Percentiles rank a stretch among this genome's conserved stretches.
phyloP scores from a whole-genome alignment of 2,329 filamentous ascomycete species.

The Fusarium humuli region DNA sequence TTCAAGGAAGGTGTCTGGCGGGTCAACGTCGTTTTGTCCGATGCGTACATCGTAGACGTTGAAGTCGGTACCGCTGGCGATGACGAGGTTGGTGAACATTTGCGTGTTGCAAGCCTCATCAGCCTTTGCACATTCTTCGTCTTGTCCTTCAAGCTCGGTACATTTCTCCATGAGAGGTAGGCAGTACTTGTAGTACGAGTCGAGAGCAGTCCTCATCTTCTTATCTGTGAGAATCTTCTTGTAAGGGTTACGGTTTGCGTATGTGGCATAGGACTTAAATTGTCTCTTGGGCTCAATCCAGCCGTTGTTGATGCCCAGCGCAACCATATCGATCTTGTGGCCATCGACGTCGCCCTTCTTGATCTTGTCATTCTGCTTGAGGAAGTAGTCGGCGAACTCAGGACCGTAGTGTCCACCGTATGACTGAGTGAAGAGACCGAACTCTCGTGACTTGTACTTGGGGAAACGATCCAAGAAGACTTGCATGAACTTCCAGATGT shows the following conservation, averaged over 20 bases:
- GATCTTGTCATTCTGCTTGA: constrained; percentile 67
- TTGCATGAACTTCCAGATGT: constrained; percentile 68
- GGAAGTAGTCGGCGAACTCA: constrained; percentile 65
- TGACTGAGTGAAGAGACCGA: constrained; percentile 65
- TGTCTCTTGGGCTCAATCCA: constrained; percentile 61
- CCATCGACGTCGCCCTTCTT: constrained; percentile 54
- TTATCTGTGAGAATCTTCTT: constrained; percentile 45
- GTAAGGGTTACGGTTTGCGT: constrained; percentile 51
- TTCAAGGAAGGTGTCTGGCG: constrained; percentile 42
- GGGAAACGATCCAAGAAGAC: constrained; percentile 73
- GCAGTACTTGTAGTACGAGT: constrained; percentile 48
- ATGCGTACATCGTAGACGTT: constrained; percentile 62
- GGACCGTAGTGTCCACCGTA: constrained; percentile 72
- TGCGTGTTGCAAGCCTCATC: constrained; percentile 45
- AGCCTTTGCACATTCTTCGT: constrained; percentile 46
- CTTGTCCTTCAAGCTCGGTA: constrained; percentile 37
- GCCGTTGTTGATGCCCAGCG: constrained; percentile 68
- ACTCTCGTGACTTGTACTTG: constrained; percentile 68
- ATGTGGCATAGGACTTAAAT: constrained; percentile 50
- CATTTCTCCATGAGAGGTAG: constrained; percentile 42
- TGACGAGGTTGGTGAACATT: constrained; percentile 44
- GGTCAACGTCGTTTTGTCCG: constrained; percentile 32
- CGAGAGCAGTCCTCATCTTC: constrained; percentile 26
- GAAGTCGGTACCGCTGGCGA: constrained; percentile 49
- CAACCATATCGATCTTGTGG: constrained; percentile 61